Evolutionary conservation across 768 basidiomycete species (phyloP), one percentile per base, ranked within the genome.

Genomic region (Termitomyces sp.): DNA sequence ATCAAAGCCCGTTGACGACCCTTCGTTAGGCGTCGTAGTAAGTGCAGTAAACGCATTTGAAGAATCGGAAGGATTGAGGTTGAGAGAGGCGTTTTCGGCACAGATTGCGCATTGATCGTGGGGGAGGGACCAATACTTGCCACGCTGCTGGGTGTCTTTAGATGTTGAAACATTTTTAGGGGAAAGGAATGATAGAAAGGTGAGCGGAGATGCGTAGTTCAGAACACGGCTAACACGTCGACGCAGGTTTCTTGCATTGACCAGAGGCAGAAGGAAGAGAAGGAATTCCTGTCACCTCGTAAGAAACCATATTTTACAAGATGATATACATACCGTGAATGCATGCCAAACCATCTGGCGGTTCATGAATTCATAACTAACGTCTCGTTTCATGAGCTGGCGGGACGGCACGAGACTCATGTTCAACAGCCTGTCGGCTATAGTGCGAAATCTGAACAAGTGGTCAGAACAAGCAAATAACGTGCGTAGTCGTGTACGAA

Each of bases 261-360:
- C 75, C 43, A 98, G 80, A 4, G 97, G 97, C 9, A 98, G 79
- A 20, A 94, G 72, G 75, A 98, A 98, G 36, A 98, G 77, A 14
- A 98, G 78, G 72, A 98, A 98, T 82, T 98, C 95, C 96, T 98
- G 61, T 22, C 22, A 36, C 20, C 18, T 20, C 14, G 13, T 30
- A 42, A 60, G 54, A 9, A 24, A 51, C n/a, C 62, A 47, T 60
- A n/a, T 58, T 44, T 56, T 51, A 18, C n/a, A n/a, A 48, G 26
- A 24, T n/a, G 10, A 20, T 9, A 33, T 24, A 73, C 91, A 55
- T 67, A 96, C 96, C 7, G 97, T 98, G 70, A 98, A 96, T 0
- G 94, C 92, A 68, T 95, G 92, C 97, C 97, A 99, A 55, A 99
- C 97, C 82, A 99, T 91, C 71, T 98, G 96, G 63, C 97, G 90